Conservation (phyloP, 2,329 filamentous ascomycete species). For the Beauveria pseudobassiana region DNA sequence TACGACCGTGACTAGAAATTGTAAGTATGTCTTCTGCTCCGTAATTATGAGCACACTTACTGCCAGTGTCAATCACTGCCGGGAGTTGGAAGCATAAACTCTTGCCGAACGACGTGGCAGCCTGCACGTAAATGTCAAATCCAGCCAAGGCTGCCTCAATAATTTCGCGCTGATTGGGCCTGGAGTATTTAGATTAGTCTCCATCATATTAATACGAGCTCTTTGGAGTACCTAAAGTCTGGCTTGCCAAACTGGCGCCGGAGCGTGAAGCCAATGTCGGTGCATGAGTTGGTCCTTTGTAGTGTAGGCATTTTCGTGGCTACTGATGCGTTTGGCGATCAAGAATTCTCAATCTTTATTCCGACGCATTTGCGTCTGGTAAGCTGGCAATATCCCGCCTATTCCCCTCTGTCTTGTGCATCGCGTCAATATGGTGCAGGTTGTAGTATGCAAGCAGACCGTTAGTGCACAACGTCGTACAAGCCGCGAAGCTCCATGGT, state of each 20-base stretch:
- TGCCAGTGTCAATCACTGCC: slow-evolving; percentile 78
- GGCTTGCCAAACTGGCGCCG: slow-evolving; percentile 66
- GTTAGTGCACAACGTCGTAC: background rate
- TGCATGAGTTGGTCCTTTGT: slow-evolving; percentile 39
- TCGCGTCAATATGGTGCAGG: background rate
- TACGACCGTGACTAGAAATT: slow-evolving; percentile 68
- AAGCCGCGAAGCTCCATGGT: background rate
- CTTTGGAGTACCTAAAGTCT: slow-evolving; percentile 54
- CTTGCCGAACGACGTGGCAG: slow-evolving; percentile 85
- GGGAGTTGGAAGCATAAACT: slow-evolving; percentile 90
- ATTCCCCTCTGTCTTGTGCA: background rate
- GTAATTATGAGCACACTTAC: slow-evolving; percentile 39
- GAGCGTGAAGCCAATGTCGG: slow-evolving; percentile 68
- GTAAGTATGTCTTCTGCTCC: background rate
- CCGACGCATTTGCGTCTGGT: background rate
- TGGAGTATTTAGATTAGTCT: slow-evolving; percentile 23
- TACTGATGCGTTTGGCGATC: background rate
- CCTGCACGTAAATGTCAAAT: slow-evolving; percentile 89
- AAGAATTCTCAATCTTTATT: background rate
- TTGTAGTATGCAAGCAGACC: background rate
- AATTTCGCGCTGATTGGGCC: slow-evolving; percentile 80
- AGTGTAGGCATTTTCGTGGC: slow-evolving; percentile 31
- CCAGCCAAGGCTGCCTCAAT: slow-evolving; percentile 74
- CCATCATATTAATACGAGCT: background rate
- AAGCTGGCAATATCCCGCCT: background rate